Evolutionary conservation across 208 protist genomes (phyloP), one percentile per base, ranked within the genome.

Genomic region (Porcisia deanei): DNA sequence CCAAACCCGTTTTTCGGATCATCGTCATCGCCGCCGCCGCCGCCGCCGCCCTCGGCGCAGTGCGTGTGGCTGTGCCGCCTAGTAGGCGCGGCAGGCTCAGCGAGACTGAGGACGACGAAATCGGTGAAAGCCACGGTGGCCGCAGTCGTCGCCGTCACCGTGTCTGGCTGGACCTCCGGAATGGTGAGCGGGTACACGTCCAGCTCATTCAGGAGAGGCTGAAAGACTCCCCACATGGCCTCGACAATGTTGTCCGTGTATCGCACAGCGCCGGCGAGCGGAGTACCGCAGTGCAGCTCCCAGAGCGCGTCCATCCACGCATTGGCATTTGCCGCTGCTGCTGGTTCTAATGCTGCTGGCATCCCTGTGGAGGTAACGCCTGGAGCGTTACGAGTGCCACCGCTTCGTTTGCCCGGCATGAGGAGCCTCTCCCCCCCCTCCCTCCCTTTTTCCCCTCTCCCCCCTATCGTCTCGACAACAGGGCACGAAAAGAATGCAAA

Each of bases 141-240:
- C 20, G 66, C 72, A 52, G 72, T 77, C 54, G 64, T 63, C 18
- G 71, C 52, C 43, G 39, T 77, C 25, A 81, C 52, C 30, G 14
- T 49, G 47, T 72, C 77, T 6, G 77, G 77, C 47, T 58, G 69
- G n/a, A 67, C 63, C 49, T 75, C 71, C 2, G 66, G 53, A 66
- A 66, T 34, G 67, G 78, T 18, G 43, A 89, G 73, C 5, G 88
- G 80, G 67, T 87, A 70, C 43, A 92, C 55, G 30, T 81, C 75
- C 41, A 88, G 63, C 10, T 74, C 39, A 16, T 71, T 63, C 45
- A 93, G 76, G 57, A 94, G 73, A 2, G 88, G 82, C 10, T 81
- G 83, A 76, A 94, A 96, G 39, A 93, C 66, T 25, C 81, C 77
- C 89, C 91, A 96, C 85, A 96, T 87, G 64, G 90, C 81, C 55